These are phyloP conservation scores for Discostella stelligeroides DNA, from an alignment of 108 stramenopile genomes.

Conservation along the genomic window DNA sequence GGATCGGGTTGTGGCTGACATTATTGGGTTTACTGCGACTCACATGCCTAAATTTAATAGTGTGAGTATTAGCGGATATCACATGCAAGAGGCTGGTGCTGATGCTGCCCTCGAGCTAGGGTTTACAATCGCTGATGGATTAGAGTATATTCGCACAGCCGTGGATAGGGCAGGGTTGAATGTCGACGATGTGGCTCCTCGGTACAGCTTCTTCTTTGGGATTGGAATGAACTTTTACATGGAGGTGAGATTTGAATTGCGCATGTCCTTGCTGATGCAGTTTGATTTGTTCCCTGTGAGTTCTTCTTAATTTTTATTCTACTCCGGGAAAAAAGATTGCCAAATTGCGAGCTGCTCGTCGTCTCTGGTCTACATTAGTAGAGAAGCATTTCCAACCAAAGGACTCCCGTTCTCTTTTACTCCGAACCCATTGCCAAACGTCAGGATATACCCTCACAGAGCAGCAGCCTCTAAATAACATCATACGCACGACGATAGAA, in stretches of 20 bases:
- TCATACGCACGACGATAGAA: constrained; percentile 97
- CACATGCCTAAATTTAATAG: constrained; percentile 98
- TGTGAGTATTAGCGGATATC: constrained; percentile 96
- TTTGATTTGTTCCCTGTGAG: background rate
- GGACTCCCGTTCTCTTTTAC: constrained; percentile 86
- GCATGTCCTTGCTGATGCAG: background rate
- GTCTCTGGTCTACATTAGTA: constrained; percentile 92
- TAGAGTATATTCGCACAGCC: constrained; percentile 93
- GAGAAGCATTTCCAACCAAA: constrained; percentile 90
- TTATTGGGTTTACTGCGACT: constrained; percentile 93
- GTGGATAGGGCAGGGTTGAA: constrained; percentile 84
- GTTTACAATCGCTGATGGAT: constrained; percentile 94
- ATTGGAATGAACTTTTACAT: constrained; percentile 97
- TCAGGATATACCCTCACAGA: constrained; percentile 96
- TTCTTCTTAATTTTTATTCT: background rate
- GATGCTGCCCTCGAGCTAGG: constrained; percentile 96
- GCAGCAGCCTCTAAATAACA: constrained; percentile 97
- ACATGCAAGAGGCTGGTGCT: constrained; percentile 99
- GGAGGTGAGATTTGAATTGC: constrained; percentile 52
- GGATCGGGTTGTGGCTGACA: constrained; percentile 88
- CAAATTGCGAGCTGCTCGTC: constrained; percentile 91
- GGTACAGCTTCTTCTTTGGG: constrained; percentile 97
- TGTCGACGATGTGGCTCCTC: constrained; percentile 94
- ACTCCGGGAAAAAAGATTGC: constrained; percentile 70
- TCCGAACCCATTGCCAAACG: constrained; percentile 97